Evolutionary conservation across 306 rosid genomes (phyloP), one percentile per base, ranked within the genome.

Genomic region (Prosopis cineraria): DNA sequence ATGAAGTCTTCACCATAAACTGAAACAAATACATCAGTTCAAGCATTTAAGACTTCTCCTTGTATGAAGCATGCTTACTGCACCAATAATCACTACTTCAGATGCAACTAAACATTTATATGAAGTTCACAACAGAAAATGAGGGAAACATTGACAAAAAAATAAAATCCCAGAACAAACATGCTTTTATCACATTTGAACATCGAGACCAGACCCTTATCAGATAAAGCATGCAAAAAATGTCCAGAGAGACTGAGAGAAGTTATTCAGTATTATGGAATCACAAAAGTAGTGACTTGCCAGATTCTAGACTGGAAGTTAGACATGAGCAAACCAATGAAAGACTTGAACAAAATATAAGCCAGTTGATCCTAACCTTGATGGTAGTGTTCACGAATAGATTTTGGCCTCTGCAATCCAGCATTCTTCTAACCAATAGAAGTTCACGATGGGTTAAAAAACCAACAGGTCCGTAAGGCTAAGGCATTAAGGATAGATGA

Each of bases 381-480:
- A 69, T 82, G 72, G 68, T 39, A 67, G 27, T 78, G 85, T 56
- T 81, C 90, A 47, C 78, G 84, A 80, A 82, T 68, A 43, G 84
- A 63, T 82, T 85, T 88, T 78, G 82, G 86, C 75, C 85, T 87
- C 87, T 65, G 86, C 70, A 60, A 73, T 80, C 89, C 91, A 53
- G 31, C 80, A 85, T 83, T 84, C 75, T 77, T 87, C 93, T 88
- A 88, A 52, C 33, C 77, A 80, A 59, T 64, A 80, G 81, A 81
- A 67, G 69, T 88, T 73, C n/a, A 50, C 74, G 71, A 81, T 17
- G 30, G 43, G 66, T 40, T 85, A 33, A 78, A 55, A 58, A 45
- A 80, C 30, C 58, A 73, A 66, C 44, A 64, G 14, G 29, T 64
- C 82, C 56, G 22, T 68, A 75, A 31, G 62, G n/a, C 64, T 45